Percentiles rank a stretch among this genome's conserved stretches.
phyloP scores from a whole-genome alignment of 306 rosid genomes.

The Cicer pinnatifidum region DNA sequence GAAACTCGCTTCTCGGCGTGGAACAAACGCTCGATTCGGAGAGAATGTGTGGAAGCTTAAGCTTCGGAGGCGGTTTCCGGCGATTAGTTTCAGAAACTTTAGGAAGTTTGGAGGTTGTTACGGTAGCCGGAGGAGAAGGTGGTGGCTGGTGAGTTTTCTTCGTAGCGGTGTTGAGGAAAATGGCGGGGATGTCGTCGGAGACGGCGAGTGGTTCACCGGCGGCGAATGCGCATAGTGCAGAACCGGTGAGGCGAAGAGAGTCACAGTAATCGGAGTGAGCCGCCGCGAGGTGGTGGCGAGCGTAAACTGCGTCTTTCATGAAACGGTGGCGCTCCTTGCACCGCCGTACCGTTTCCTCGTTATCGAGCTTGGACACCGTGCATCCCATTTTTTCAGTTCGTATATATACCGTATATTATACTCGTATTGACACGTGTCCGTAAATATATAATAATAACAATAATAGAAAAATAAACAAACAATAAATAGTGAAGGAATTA shows the following conservation, averaged over 20 bases:
- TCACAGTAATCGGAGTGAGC: conserved; percentile 90
- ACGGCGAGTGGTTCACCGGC: conserved; percentile 74
- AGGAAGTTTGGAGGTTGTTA: conserved; percentile 65
- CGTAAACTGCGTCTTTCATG: conserved; percentile 71
- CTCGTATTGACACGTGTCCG: conserved; percentile 34
- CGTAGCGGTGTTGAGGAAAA: conserved; percentile 51
- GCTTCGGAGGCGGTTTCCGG: conserved; percentile 64
- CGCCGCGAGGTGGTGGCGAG: conserved; percentile 91
- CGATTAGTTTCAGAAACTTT: conserved; percentile 52
- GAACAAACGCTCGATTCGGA: conserved; percentile 77
- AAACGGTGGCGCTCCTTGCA: conserved; percentile 90
- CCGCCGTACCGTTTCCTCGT: conserved; percentile 88
- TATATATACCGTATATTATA: conserved; percentile 26
- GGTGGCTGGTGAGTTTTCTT: conserved; percentile 5
- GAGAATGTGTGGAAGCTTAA: conserved; percentile 88
- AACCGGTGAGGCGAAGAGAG: conserved; percentile 82
- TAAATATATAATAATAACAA: not conserved
- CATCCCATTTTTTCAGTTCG: conserved; percentile 67
- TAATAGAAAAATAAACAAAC: not conserved
- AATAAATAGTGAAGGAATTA: not conserved
- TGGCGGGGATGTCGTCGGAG: conserved; percentile 77
- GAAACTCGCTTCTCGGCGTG: conserved; percentile 65
- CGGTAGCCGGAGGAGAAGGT: conserved; percentile 49
- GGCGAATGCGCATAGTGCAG: conserved; percentile 72
- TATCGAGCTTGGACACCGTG: conserved; percentile 80